These are phyloP conservation scores for Priceomyces haplophilus DNA, from an alignment of 805 yeast genomes.

Conservation along the genomic window DNA sequence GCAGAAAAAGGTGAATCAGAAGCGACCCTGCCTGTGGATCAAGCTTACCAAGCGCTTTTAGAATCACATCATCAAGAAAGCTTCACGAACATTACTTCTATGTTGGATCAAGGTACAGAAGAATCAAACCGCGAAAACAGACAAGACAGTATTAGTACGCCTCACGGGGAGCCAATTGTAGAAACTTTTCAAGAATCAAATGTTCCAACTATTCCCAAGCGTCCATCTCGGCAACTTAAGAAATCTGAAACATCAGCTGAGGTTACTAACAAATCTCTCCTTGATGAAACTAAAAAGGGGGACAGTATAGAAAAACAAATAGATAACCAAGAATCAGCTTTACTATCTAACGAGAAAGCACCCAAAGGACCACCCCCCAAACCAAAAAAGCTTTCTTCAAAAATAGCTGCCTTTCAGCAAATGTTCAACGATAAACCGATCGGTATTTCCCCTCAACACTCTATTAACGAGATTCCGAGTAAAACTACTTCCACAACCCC, in stretches of 20 bases:
- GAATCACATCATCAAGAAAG: neutral
- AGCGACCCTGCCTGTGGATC: too few species aligned
- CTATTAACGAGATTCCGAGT: neutral
- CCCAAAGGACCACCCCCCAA: conserved; percentile 47
- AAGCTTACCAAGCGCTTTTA: too few species aligned
- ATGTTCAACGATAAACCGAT: conserved; percentile 47
- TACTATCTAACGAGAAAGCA: neutral
- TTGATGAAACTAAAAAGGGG: neutral
- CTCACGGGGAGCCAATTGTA: neutral
- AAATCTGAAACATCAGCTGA: neutral
- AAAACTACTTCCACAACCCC: neutral
- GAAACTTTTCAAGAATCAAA: neutral
- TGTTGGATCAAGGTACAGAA: neutral
- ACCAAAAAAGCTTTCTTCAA: conserved; percentile 76
- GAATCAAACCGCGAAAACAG: neutral
- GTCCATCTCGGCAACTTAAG: neutral
- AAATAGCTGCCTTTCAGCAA: conserved; percentile 78
- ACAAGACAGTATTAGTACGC: neutral
- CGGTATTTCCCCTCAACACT: neutral
- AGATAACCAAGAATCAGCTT: neutral
- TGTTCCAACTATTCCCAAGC: neutral
- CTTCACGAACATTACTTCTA: too few species aligned
- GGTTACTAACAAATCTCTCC: neutral
- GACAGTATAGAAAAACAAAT: neutral
- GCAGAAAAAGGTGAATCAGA: too few species aligned